Evolutionary conservation across 768 basidiomycete genomes (phyloP), one percentile per base, ranked within the genome.

Genomic region (Cubamyces sp.): DNA sequence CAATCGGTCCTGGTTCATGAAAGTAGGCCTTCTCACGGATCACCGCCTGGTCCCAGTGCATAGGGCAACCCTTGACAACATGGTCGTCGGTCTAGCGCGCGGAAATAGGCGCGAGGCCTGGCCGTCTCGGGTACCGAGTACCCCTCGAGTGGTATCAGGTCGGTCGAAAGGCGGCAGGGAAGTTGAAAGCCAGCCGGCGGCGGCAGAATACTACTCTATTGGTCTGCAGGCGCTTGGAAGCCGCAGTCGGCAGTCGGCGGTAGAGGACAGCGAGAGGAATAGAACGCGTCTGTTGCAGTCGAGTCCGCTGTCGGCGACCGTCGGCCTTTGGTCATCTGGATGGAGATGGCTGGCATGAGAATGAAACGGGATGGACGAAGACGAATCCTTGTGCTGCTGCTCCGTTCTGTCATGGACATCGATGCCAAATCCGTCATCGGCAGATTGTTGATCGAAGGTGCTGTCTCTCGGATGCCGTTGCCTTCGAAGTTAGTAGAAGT

Each of bases 21-120:
- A 40, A 25, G 37, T n/a, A n/a, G 41, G 19, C 49, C 49, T 59
- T 59, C 57, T 39, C 57, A 59, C 49, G 47, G 57, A 43, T 59
- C 41, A 26, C 41, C 49, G 14, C 47, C 54, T 26, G 39, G 26
- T 19, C 57, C 26, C 37, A 30, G 34, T 23, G 19, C 37, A 30
- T 18, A 28, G n/a, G 41, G 50, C 19, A 30, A 12, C 49, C 5
- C 57, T 42, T 49, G 42, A 30, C 25, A 45, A 26, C 25, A 18
- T 43, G 34, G 34, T 11, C 34, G 49, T 59, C 41, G 26, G 49
- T 26, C 23, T 16, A 26, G 43, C 43, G 52, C 41, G 39, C 53
- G 39, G 16, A n/a, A 45, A 50, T 46, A 45, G 49, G 55, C n/a
- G 28, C 1, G 28, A 41, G 39, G 30, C 23, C 34, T 47, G 9